These are phyloP conservation scores for Chalaropsis thielavioides DNA, from an alignment of 2,329 filamentous ascomycete species.

Conservation along the genomic window DNA sequence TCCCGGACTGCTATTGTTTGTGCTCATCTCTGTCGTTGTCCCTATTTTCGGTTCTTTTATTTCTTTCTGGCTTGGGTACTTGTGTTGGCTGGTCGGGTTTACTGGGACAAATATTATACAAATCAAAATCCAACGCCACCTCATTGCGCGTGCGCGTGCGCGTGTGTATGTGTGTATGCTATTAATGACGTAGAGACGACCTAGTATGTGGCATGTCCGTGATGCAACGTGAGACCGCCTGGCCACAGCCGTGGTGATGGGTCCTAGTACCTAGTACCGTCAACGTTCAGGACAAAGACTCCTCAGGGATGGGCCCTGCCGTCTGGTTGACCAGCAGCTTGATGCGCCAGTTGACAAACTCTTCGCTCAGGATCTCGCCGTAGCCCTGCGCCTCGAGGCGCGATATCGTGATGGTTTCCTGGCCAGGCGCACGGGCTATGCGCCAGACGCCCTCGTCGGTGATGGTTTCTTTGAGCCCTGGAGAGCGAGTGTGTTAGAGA, in stretches of 20 bases:
- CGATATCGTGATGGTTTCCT: slow-evolving; percentile 55
- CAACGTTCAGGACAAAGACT: neutral
- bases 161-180: too few species aligned
- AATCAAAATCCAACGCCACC: too few species aligned
- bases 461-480: slow-evolving; percentile 46
- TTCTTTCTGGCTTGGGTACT: neutral
- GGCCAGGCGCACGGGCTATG: slow-evolving; percentile 51
- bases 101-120: too few species aligned
- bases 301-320: neutral
- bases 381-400: slow-evolving; percentile 59
- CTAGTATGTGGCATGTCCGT: too few species aligned
- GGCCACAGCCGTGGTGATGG: too few species aligned
- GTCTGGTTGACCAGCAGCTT: slow-evolving; percentile 24
- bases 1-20: too few species aligned
- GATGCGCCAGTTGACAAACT: slow-evolving; percentile 63
- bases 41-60: neutral
- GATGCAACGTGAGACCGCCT: too few species aligned
- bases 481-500: neutral
- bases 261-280: too few species aligned
- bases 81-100: neutral
- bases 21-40: neutral
- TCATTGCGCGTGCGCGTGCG: neutral
- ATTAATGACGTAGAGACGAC: too few species aligned
- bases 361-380: slow-evolving; percentile 59
- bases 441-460: slow-evolving; percentile 67